Base-by-base conservation (phyloP, 192 early-diverging fungal species). In the Pilaira anomala region DNA sequence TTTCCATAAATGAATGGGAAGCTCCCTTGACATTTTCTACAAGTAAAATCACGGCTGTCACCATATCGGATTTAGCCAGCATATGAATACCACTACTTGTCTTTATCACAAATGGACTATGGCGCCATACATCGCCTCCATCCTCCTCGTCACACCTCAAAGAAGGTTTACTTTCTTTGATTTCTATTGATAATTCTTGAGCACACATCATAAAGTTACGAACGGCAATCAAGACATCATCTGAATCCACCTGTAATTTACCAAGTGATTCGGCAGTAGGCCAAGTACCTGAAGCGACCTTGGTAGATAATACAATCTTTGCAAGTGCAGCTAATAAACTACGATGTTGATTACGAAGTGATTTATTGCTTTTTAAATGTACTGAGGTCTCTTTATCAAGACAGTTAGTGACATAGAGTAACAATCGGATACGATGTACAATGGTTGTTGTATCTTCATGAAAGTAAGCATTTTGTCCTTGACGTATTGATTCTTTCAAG, bases 221-320 rank as follows among this genome's bases (percentile, higher is more conserved):
- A 40, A 92, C 83, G 4, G 83, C 69, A 12, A 79, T 67, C 39
- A 92, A 69, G 2, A 91, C 80, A 48, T 88, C 88, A 24, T 76
- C 80, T 12, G 83, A 78, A 45, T 83, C 80, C 9, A 64, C 55
- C 33, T 85, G 79, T 69, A 92, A 82, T 0, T 82, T 83, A n/a
- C 72, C 61, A 21, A 82, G 75, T 7, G 88, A 78, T 60, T 92
- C 88, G 0, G 90, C 88, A 12, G 87, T 82, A 33, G 91, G 88
- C 89, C 89, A 93, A n/a, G 85, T 68, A 11, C 81, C 77, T 11
- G 69, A 67, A 1, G 48, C 88, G 0, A 85, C 74, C 62, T 91
- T 90, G 14, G 90, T 80, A 21, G 87, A 80, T 21, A 93, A 73
- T 19, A 85, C 77, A 55, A 93, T 71, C 26, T 88, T 88, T 42